A percentile compares a stretch with the other conserved stretches of the same genome.
These are phyloP conservation scores for Scheffersomyces coipomensis DNA, from an alignment of 805 yeast species.

Conservation along the genomic window DNA sequence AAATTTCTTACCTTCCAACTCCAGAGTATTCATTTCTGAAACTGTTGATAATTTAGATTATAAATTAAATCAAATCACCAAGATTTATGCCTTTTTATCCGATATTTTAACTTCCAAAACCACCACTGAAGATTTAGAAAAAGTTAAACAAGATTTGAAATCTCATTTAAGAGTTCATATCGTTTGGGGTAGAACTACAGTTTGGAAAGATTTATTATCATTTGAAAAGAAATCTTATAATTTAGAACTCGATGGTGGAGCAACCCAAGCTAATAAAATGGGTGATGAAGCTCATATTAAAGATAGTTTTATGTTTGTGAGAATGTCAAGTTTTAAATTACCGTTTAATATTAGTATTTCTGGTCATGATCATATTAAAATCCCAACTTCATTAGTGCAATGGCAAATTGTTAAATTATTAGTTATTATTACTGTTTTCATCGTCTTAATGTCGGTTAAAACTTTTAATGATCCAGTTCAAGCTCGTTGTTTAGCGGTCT, in stretches of 20 bases:
- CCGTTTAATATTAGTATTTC: conserved; percentile 16
- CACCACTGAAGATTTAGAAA: conserved; percentile 47
- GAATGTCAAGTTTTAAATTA: conserved; percentile 15
- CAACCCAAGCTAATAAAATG: conserved; percentile 17
- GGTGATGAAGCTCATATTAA: conserved; percentile 19
- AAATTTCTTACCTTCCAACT: conserved; percentile 40
- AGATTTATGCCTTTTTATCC: conserved; percentile 49
- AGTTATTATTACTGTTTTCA: conserved; percentile 51
- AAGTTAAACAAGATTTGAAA: conserved; percentile 45
- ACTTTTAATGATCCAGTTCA: conserved; percentile 67
- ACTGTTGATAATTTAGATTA: conserved; percentile 38
- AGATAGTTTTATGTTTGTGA: conserved; percentile 17
- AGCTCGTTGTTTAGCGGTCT: conserved; percentile 67
- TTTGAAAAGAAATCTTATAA: conserved; percentile 39
- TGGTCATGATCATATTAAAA: conserved; percentile 12
- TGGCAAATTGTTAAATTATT: conserved; percentile 48
- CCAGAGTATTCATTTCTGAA: conserved; percentile 54
- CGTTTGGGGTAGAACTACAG: conserved; percentile 96
- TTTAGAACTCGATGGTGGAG: conserved; percentile 19
- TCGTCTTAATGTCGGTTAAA: conserved; percentile 49
- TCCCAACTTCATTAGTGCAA: conserved; percentile 51
- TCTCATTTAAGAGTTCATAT: conserved; percentile 80
- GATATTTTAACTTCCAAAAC: conserved; percentile 38
- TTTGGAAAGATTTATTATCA: conserved; percentile 95
- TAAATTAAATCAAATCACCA: conserved; percentile 52